These are phyloP conservation scores for Dendrobium chrysotoxum DNA, from an alignment of 106 monocot genomes.

Conservation along the genomic window DNA sequence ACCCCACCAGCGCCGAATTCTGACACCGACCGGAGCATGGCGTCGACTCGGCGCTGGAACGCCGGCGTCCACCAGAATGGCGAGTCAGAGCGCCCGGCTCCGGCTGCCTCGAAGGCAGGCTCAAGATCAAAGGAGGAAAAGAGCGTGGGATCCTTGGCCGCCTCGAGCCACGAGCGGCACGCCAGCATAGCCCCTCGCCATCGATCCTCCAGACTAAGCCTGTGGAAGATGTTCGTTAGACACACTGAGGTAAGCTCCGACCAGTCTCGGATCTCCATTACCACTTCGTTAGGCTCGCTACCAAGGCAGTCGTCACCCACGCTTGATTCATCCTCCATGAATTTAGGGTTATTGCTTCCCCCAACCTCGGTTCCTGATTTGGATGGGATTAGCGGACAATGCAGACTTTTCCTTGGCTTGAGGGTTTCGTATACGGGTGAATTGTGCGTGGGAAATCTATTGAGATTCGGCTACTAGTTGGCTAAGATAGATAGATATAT, in stretches of 20 bases:
- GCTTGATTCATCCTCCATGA: constrained; percentile 7
- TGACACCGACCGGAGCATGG: constrained; percentile 49
- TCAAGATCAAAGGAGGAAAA: constrained; percentile 61
- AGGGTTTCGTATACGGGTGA: no score
- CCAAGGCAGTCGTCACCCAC: not conserved
- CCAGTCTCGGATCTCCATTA: constrained; percentile 42
- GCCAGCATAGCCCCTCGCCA: constrained; percentile 52
- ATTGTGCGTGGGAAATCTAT: no score
- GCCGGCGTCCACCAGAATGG: constrained; percentile 78
- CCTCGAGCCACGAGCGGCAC: constrained; percentile 72
- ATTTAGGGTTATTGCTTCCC: not conserved
- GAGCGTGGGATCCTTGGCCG: constrained; percentile 51
- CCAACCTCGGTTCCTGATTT: not conserved
- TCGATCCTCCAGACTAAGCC: constrained; percentile 49
- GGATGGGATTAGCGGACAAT: not conserved
- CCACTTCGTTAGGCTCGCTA: not conserved
- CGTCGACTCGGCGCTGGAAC: constrained; percentile 70
- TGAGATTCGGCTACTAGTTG: no score
- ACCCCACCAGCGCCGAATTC: constrained; percentile 28
- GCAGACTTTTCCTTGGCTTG: no score
- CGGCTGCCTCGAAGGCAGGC: constrained; percentile 39
- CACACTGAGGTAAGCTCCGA: constrained; percentile 69
- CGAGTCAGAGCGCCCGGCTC: constrained; percentile 26
- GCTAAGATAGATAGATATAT: no score
- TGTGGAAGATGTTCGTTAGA: constrained; percentile 58